phyloP scores from a whole-genome alignment of 805 yeast genomes.

The Candida adriatica region DNA sequence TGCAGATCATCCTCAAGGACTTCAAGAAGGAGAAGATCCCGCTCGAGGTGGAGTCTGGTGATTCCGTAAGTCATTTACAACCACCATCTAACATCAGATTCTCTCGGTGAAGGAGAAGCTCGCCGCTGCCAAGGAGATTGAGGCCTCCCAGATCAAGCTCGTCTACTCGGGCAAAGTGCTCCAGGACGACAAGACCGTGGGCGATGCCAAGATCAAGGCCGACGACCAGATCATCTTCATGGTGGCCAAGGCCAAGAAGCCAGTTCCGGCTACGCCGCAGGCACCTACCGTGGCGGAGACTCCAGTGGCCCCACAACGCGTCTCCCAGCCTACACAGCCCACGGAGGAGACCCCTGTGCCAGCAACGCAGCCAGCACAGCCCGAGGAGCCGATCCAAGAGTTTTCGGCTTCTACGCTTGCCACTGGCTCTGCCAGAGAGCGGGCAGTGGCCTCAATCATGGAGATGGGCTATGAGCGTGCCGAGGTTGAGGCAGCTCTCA shows the following conservation, averaged over 20 bases:
- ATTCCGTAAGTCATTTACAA: constrained; percentile 43
- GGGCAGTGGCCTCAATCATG: constrained; percentile 74
- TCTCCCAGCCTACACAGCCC: constrained; percentile 15
- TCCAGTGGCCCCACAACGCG: constrained; percentile 22
- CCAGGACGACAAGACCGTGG: constrained; percentile 73
- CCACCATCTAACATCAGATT: constrained; percentile 29
- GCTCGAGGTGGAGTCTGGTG: constrained; percentile 64
- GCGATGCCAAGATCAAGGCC: constrained; percentile 68
- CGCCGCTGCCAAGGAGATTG: constrained; percentile 62
- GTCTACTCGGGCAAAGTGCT: constrained; percentile 91
- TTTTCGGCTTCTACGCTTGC: constrained; percentile 52
- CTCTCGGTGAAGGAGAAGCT: constrained; percentile 65
- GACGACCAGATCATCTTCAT: constrained; percentile 87
- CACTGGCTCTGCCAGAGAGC: constrained; percentile 70
- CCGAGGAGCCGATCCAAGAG: constrained; percentile 18
- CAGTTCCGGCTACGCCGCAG: constrained; percentile 12
- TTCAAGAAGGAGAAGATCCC: constrained; percentile 87
- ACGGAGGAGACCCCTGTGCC: constrained; percentile 19
- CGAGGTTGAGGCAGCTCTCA: constrained; percentile 82
- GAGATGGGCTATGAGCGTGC: constrained; percentile 93
- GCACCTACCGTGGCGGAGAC: constrained; percentile 12
- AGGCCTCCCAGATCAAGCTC: constrained; percentile 69
- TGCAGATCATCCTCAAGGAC: constrained; percentile 83
- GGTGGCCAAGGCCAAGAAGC: constrained; percentile 34
- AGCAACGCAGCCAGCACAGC: constrained; percentile 18